Evolutionary conservation across 352 stramenopile genomes (phyloP), one percentile per base, ranked within the genome.

Genomic region (Globisporangium takayamanum): DNA sequence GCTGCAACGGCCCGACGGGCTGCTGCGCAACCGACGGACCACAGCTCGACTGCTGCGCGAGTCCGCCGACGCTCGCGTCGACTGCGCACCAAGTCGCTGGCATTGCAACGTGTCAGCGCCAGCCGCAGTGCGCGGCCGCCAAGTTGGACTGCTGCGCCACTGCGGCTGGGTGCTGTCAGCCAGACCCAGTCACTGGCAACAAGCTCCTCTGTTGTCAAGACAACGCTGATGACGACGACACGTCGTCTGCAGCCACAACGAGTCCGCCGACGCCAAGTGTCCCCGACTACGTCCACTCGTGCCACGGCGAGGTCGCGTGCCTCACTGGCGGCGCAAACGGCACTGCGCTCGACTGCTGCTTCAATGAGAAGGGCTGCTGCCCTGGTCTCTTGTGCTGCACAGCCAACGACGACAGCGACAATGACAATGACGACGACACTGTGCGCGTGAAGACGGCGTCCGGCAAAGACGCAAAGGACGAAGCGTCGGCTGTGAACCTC

Each of bases 11-110:
- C 33, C 57, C 69, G 7, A 69, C 46, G 37, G 77, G 77, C 3
- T 87, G 77, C 69, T 87, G 77, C 52, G 63, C 67, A 8, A 60
- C 60, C 0, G 68, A 79, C 15, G 69, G 67, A 10, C 54, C 37
- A 2, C 73, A 60, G 30, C 60, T 79, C 41, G 71, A 78, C 60
- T 78, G 76, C 47, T 87, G 74, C 52, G 45, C 68, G 30, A 49
- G 25, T 7, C 59, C 61, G n/a, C 57, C 61, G 18, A 59, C 49
- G 14, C 45, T 53, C 6, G 37, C 61, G 15, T 39, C 57, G 8
- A 25, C 50, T 10, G 45, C 14, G 30, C 30, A 33, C 3, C 52
- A 59, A 47, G 16, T 45, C 7, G 30, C 56, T 16, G 54, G 59
- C 1, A 4, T 45, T 7, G 53, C 52, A 2, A 67, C 54, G 11